phyloP scores from a whole-genome alignment of 768 basidiomycete genomes.

The Pleurotus platypus region DNA sequence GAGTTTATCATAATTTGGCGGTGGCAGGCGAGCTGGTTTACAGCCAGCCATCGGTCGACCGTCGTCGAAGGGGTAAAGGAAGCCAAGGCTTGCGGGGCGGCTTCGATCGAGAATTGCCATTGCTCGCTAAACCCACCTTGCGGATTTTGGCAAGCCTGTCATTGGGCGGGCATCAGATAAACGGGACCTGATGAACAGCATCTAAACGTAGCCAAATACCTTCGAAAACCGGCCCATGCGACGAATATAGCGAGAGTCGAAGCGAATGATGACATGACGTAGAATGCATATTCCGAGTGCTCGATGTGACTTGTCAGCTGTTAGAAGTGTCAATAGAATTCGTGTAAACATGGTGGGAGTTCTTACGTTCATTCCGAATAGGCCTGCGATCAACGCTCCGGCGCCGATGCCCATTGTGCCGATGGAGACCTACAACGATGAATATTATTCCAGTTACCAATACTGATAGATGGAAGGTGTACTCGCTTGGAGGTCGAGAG shows the following conservation, averaged over 20 bases:
- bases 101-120: constrained; percentile 20
- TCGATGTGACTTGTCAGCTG: constrained; percentile 79
- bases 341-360: constrained; percentile 8
- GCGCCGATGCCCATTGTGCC: constrained; percentile 89
- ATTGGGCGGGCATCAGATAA: constrained; percentile 2
- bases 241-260: constrained; percentile 56
- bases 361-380: constrained; percentile 96
- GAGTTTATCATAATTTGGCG: neutral
- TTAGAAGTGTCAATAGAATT: constrained; percentile 10
- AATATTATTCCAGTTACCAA: too few species aligned
- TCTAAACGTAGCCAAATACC: constrained; percentile 26
- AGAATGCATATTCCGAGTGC: constrained; percentile 70
- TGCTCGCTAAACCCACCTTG: constrained; percentile 42
- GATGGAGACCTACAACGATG: constrained; percentile 70
- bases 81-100: constrained; percentile 32
- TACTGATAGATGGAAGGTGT: neutral
- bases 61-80: constrained; percentile 42
- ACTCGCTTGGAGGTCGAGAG: constrained; percentile 82
- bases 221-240: constrained; percentile 65
- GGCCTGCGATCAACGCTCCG: constrained; percentile 84
- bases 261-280: constrained; percentile 56
- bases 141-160: constrained; percentile 41
- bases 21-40: neutral
- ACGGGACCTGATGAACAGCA: neutral
- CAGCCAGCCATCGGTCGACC: constrained; percentile 31